These are phyloP conservation scores for Microsporum audouinii DNA, from an alignment of 2,329 filamentous ascomycete genomes.

Conservation along the genomic window DNA sequence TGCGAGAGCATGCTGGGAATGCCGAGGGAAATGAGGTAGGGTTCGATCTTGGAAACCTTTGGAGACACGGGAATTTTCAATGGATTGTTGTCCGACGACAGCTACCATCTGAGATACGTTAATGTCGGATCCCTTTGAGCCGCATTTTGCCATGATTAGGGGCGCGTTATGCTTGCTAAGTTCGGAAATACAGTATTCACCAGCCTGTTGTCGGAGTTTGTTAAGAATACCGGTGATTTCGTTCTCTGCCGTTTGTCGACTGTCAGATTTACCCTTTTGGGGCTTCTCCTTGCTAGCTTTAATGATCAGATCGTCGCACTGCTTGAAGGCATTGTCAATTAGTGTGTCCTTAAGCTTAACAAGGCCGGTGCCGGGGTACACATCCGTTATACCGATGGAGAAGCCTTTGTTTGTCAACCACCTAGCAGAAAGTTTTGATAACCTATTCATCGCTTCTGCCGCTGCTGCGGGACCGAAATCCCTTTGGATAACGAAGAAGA, in stretches of 20 bases:
- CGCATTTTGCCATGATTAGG: slow-evolving; percentile 91
- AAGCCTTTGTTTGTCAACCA: slow-evolving; percentile 85
- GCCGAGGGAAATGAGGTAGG: slow-evolving; percentile 89
- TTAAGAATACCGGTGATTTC: slow-evolving; percentile 82
- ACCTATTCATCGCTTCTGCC: slow-evolving; percentile 81
- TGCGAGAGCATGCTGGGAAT: slow-evolving; percentile 77
- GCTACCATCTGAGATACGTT: slow-evolving; percentile 99
- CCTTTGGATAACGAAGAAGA: slow-evolving; percentile 92
- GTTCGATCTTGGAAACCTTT: slow-evolving; percentile 96
- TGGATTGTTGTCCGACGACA: slow-evolving; percentile 95
- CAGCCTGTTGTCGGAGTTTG: slow-evolving; percentile 81
- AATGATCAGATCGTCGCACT: slow-evolving; percentile 73
- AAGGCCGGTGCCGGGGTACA: slow-evolving; percentile 67
- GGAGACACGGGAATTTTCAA: slow-evolving; percentile 79
- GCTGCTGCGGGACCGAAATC: slow-evolving; percentile 88
- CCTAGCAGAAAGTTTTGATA: slow-evolving; percentile 81
- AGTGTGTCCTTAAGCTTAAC: slow-evolving; percentile 62
- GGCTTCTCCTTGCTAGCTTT: slow-evolving; percentile 70
- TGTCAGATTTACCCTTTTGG: slow-evolving; percentile 73
- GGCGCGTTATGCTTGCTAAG: slow-evolving; percentile 87
- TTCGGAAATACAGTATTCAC: slow-evolving; percentile 79
- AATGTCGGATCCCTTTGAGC: slow-evolving; percentile 92
- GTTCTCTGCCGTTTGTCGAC: slow-evolving; percentile 86
- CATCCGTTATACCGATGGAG: slow-evolving; percentile 90
- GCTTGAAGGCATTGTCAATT: slow-evolving; percentile 63